Base-by-base conservation (phyloP, 495 filamentous ascomycete genomes). In the Tetracladium setigerum region DNA sequence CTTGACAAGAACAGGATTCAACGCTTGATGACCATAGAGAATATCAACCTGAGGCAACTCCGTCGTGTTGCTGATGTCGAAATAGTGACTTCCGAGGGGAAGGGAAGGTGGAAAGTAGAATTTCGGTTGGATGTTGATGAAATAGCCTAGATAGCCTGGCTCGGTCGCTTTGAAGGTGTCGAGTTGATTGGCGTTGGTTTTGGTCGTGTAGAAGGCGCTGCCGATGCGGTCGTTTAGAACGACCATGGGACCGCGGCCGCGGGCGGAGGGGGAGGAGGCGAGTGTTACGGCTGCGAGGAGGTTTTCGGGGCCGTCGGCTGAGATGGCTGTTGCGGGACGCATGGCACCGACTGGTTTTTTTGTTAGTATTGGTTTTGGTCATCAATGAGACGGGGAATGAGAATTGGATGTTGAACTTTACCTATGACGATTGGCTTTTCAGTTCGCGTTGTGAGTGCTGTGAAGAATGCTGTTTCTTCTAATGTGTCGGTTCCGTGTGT, bases 401-500 rank as follows among this genome's bases (percentile, higher is more conserved):
- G 22, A 7, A 27, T 27, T 3, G 22, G 22, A 27, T 3, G 7
- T 27, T 3, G 7, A n/a, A n/a, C n/a, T 7, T 27, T 27, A 27
- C 22, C 22, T 46, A 68, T 52, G 12, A 75, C 64, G 9, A 75
- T 62, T 30, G 70, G 70, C 53, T 75, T 75, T 15, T 54, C 57
- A 37, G 68, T 69, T 50, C 66, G 68, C 38, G 73, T 58, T 1
- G 68, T 71, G 1, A 66, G 57, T 50, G 71, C 67, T 13, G 73
- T 50, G 62, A 73, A 75, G 64, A 73, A 75, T 35, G 70, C 65
- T 0, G 69, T 66, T 55, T 75, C 72, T 45, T 75, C 70, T 17
- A 73, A 59, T 0, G 69, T 71, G 53, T 75, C 72, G 19, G 72
- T 75, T 47, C 72, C 70, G 53, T 75, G 72, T 41, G 72, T 73